Evolutionary conservation across 495 filamentous ascomycete species (phyloP).

Genomic region (Thermothielavioides terrestris): DNA sequence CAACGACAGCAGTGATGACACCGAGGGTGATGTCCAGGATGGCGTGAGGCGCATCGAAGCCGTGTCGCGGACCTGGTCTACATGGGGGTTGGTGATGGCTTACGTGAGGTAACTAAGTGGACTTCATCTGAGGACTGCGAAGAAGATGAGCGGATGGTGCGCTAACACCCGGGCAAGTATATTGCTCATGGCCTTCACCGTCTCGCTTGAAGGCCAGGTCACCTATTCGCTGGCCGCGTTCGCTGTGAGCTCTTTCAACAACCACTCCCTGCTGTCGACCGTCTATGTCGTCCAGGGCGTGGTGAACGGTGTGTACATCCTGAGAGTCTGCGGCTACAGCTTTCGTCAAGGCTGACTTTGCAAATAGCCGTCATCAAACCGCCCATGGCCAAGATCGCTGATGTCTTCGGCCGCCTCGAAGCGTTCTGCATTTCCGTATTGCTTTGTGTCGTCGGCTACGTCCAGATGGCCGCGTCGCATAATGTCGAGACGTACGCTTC

Average conservation of each 20-base stretch:
- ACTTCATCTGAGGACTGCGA: not conserved
- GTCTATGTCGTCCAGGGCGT: conserved; percentile 48
- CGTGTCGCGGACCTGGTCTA: conserved; percentile 42
- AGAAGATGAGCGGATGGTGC: too few species aligned
- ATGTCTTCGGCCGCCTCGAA: conserved; percentile 37
- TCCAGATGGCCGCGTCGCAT: conserved; percentile 30
- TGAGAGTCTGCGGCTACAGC: too few species aligned
- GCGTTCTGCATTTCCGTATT: conserved; percentile 29
- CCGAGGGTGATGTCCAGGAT: conserved; percentile 20
- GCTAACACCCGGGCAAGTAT: conserved; percentile 11
- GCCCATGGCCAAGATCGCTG: conserved; percentile 36
- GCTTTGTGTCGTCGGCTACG: conserved; percentile 32
- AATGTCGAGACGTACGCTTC: conserved; percentile 36
- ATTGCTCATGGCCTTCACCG: conserved; percentile 39
- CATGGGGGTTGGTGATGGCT: conserved; percentile 33
- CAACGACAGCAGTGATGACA: not conserved
- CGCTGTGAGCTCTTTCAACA: conserved; percentile 46
- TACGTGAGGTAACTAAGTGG: conserved; percentile 35
- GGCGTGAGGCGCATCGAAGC: conserved; percentile 42
- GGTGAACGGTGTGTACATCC: conserved; percentile 35
- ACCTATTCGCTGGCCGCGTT: conserved; percentile 38
- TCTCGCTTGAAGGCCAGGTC: conserved; percentile 39
- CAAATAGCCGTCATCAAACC: conserved; percentile 37
- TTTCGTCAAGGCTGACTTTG: conserved; percentile 3
- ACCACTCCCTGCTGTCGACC: conserved; percentile 50